phyloP scores from a whole-genome alignment of 805 yeast species.

The Teunomyces funiuensis region DNA sequence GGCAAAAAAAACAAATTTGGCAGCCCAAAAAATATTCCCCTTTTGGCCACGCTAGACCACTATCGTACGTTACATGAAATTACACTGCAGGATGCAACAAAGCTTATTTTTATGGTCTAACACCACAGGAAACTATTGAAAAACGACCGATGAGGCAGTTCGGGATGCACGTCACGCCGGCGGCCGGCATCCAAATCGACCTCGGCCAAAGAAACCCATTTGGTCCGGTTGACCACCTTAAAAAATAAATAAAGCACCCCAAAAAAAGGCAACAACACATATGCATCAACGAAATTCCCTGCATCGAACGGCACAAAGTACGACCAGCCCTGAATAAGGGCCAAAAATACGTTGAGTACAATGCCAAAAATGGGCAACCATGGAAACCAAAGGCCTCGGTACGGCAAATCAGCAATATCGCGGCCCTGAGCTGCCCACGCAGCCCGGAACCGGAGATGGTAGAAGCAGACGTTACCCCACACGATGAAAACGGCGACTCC shows the following conservation, averaged over 20 bases:
- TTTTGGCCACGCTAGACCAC: too few relatives aligned
- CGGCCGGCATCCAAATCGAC: conserved; percentile 55
- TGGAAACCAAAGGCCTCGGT: conserved; percentile 48
- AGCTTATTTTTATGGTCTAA: too few relatives aligned
- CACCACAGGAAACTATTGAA: neutral
- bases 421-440: conserved; percentile 42
- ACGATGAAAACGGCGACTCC: conserved; percentile 70
- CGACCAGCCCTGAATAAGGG: conserved; percentile 67
- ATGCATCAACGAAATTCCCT: conserved; percentile 51
- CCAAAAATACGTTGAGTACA: conserved; percentile 49
- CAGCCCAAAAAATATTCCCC: too few relatives aligned
- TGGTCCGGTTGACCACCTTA: conserved; percentile 38
- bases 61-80: too few relatives aligned
- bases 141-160: neutral
- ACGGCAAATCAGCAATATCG: conserved; percentile 32
- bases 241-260: conserved; percentile 40
- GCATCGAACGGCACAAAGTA: conserved; percentile 57
- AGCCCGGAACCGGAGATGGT: conserved; percentile 56
- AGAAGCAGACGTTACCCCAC: conserved; percentile 60
- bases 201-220: conserved; percentile 41
- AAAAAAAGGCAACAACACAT: conserved; percentile 61
- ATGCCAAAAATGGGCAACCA: conserved; percentile 50
- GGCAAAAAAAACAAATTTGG: too few relatives aligned
- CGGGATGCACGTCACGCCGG: conserved; percentile 32
- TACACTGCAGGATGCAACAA: too few relatives aligned